Conservation (phyloP, 2,329 filamentous ascomycete species). For the Aureobasidium sp. region DNA sequence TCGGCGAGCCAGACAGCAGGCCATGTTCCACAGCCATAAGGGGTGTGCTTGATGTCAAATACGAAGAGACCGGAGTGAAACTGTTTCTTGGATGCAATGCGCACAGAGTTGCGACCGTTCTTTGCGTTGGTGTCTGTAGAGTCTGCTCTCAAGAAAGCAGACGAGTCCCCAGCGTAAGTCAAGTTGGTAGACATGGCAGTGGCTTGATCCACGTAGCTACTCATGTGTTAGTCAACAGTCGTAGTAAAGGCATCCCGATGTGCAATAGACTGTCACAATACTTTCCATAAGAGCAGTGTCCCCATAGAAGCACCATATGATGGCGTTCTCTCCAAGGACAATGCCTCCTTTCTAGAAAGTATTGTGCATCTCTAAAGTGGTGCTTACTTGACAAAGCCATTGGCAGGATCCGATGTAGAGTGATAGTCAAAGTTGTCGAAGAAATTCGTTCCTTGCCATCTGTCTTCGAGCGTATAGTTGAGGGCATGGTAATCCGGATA, state of each 20-base stretch:
- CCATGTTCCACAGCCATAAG: constrained; percentile 59
- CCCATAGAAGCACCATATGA: no score
- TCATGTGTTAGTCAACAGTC: not conserved
- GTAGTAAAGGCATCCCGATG: no score
- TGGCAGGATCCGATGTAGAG: constrained; percentile 40
- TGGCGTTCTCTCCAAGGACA: no score
- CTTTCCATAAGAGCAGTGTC: no score
- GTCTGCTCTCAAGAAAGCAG: constrained; percentile 25
- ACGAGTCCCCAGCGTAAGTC: constrained; percentile 24
- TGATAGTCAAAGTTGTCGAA: constrained; percentile 46
- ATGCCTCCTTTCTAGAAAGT: no score
- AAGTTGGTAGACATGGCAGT: constrained; percentile 23
- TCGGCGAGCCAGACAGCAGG: constrained; percentile 61
- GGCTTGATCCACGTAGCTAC: constrained; percentile 21
- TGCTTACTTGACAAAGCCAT: constrained; percentile 46
- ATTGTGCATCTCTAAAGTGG: not conserved
- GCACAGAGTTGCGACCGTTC: constrained; percentile 55
- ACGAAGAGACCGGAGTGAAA: constrained; percentile 61
- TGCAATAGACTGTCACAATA: no score
- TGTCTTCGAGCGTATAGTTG: constrained; percentile 24
- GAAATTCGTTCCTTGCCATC: constrained; percentile 40
- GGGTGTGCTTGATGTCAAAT: constrained; percentile 59
- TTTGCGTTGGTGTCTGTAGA: constrained; percentile 23
- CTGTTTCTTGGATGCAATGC: constrained; percentile 53
- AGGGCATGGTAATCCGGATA: constrained; percentile 27